Evolutionary conservation across 176 grass and related monocot genomes (phyloP).

Genomic region (Oryza nivara): DNA sequence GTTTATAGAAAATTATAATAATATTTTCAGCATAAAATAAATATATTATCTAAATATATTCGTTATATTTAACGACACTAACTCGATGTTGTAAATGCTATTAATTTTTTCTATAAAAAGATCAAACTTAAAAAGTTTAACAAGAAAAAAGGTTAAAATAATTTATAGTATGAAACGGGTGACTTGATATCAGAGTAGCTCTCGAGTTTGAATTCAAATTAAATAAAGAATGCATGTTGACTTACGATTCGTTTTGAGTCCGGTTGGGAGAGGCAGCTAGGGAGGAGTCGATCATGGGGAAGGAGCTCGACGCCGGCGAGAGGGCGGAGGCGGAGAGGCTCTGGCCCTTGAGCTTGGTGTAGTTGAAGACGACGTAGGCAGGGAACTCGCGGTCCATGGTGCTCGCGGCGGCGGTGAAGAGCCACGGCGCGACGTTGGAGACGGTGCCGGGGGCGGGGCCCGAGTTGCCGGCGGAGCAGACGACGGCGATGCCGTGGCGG

Average conservation of each 20-base stretch:
- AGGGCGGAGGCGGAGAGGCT: constrained; percentile 65
- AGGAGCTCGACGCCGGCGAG: constrained; percentile 20
- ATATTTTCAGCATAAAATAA: too few species aligned
- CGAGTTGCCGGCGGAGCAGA: constrained; percentile 76
- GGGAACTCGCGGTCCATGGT: constrained; percentile 83
- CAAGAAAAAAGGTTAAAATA: too few species aligned
- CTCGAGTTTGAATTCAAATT: too few species aligned
- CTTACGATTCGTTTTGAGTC: constrained; percentile 49
- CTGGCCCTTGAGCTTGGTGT: constrained; percentile 53
- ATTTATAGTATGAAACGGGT: too few species aligned
- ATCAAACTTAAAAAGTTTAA: too few species aligned
- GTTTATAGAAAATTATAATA: too few species aligned
- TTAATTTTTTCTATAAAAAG: too few species aligned
- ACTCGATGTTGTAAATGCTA: too few species aligned
- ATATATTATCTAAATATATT: too few species aligned
- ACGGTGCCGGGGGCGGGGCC: constrained; percentile 51
- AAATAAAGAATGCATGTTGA: not conserved
- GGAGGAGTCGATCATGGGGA: constrained; percentile 66
- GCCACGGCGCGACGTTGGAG: constrained; percentile 66
- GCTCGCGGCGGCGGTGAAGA: constrained; percentile 65
- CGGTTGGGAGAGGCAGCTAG: constrained; percentile 48
- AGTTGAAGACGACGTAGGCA: constrained; percentile 40
- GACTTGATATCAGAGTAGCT: too few species aligned
- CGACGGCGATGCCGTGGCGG: constrained; percentile 57
- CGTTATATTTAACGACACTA: too few species aligned